A percentile compares a stretch with the other conserved stretches of the same genome.
Evolutionary conservation across 257 asterid species (phyloP).

Genomic region (Solanum lignicaule): DNA sequence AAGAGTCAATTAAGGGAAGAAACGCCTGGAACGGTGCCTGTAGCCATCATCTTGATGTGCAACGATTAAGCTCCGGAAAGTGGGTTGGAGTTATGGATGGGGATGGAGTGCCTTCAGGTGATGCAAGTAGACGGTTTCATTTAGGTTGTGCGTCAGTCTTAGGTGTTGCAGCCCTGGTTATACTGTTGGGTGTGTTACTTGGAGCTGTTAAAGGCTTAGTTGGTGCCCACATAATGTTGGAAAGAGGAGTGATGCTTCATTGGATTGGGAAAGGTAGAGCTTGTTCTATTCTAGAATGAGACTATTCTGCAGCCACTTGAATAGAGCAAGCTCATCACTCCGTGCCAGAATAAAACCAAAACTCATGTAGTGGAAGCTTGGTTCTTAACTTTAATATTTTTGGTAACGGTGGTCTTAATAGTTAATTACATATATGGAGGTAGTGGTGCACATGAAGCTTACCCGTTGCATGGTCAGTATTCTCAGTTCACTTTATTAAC

Average conservation of each 20-base stretch:
- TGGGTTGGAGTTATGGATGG: constrained; percentile 89
- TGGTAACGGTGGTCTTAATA: constrained; percentile 19
- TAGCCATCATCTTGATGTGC: constrained; percentile 76
- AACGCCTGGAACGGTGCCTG: constrained; percentile 94
- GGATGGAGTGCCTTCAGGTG: constrained; percentile 84
- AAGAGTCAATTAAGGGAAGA: constrained; percentile 51
- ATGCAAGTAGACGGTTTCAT: constrained; percentile 36
- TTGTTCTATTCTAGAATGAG: constrained; percentile 47
- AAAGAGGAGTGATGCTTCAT: constrained; percentile 67
- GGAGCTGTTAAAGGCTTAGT: constrained; percentile 69
- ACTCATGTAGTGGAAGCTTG: constrained; percentile 31
- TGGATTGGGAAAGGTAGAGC: constrained; percentile 43
- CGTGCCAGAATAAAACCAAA: constrained; percentile 52
- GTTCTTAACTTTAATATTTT: constrained; percentile 27
- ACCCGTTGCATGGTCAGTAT: constrained; percentile 48
- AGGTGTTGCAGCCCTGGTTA: constrained; percentile 37
- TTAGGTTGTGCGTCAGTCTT: constrained; percentile 49
- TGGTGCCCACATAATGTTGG: constrained; percentile 76
- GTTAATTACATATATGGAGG: constrained; percentile 66
- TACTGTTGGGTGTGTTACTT: constrained; percentile 57
- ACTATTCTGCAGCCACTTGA: constrained; percentile 59
- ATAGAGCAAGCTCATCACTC: constrained; percentile 39
- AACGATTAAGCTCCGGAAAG: constrained; percentile 65
- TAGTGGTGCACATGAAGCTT: constrained; percentile 80
- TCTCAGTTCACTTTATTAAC: constrained; percentile 84